Conservation (phyloP, 148 eudicot genomes). For the Vaccinium myrtillus region DNA sequence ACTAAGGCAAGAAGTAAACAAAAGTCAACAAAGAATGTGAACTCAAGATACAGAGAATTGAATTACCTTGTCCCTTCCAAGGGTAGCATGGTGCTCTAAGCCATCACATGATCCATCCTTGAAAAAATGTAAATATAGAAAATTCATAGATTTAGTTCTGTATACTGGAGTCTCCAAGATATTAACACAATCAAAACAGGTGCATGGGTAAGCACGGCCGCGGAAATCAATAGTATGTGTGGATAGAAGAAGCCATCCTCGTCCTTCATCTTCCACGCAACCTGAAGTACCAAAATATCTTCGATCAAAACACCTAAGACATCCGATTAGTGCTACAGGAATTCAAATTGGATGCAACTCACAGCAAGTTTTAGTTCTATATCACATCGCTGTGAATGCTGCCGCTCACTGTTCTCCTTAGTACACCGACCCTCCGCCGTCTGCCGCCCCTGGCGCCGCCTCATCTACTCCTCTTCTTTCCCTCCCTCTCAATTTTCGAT, state of each 20-base stretch:
- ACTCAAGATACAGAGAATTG: neutral
- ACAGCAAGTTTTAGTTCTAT: no score
- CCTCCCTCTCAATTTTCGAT: no score
- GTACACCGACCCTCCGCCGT: no score
- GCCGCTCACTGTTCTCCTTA: no score
- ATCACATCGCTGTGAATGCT: no score
- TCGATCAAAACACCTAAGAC: no score
- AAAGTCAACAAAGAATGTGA: neutral
- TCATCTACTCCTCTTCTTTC: no score
- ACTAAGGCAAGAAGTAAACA: neutral
- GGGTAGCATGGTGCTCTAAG: conserved; percentile 91
- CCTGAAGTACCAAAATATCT: conserved; percentile 13
- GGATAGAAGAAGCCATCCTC: conserved; percentile 93
- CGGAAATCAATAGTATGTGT: conserved; percentile 89
- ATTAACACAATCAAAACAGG: conserved; percentile 8
- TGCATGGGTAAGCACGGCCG: conserved; percentile 98
- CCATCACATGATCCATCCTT: conserved; percentile 99
- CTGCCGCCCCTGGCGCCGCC: no score
- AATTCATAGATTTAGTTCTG: neutral
- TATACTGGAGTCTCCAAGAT: no score
- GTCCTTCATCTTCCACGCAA: conserved; percentile 46
- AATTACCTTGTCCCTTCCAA: conserved; percentile 96
- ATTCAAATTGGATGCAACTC: no score
- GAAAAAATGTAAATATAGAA: conserved; percentile 1
- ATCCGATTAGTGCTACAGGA: neutral